Conservation (phyloP, 495 filamentous ascomycete species). For the Hamigera avellanea region DNA sequence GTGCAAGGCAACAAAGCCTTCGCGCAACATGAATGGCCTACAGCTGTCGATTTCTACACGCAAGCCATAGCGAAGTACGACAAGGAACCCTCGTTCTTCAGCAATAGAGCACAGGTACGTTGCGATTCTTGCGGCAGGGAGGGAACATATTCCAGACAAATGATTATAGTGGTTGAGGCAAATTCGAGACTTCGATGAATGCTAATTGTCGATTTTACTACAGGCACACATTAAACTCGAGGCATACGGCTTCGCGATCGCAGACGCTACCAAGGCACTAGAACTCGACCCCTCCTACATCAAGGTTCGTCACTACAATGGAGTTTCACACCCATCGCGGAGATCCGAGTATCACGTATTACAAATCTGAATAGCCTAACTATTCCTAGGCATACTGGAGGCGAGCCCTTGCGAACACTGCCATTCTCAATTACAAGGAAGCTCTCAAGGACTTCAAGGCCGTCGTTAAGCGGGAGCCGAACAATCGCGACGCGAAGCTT, state of each 20-base stretch:
- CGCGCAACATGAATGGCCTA: constrained; percentile 73
- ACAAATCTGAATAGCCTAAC: constrained; percentile 1
- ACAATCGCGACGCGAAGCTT: constrained; percentile 79
- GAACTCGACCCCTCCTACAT: constrained; percentile 79
- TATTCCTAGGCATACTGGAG: constrained; percentile 77
- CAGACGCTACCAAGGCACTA: constrained; percentile 88
- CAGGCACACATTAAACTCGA: constrained; percentile 94
- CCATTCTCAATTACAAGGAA: constrained; percentile 76
- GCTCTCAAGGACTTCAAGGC: constrained; percentile 88
- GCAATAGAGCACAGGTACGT: constrained; percentile 84
- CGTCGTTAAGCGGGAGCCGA: constrained; percentile 74
- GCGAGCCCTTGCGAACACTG: constrained; percentile 79
- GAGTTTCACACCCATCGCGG: no score
- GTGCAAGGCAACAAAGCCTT: constrained; percentile 92
- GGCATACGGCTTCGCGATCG: constrained; percentile 81
- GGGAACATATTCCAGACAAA: no score
- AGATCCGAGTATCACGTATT: no score
- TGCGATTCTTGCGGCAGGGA: constrained; percentile 1
- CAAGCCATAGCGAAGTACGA: constrained; percentile 82
- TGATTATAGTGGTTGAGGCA: no score
- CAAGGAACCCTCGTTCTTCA: constrained; percentile 78
- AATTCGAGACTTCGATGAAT: constrained; percentile 1
- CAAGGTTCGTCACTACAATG: constrained; percentile 54
- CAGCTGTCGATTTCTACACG: constrained; percentile 75
- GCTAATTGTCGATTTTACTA: constrained; percentile 9